These are phyloP conservation scores for Curvularia sp. DNA, from an alignment of 2,329 filamentous ascomycete genomes.

Conservation along the genomic window DNA sequence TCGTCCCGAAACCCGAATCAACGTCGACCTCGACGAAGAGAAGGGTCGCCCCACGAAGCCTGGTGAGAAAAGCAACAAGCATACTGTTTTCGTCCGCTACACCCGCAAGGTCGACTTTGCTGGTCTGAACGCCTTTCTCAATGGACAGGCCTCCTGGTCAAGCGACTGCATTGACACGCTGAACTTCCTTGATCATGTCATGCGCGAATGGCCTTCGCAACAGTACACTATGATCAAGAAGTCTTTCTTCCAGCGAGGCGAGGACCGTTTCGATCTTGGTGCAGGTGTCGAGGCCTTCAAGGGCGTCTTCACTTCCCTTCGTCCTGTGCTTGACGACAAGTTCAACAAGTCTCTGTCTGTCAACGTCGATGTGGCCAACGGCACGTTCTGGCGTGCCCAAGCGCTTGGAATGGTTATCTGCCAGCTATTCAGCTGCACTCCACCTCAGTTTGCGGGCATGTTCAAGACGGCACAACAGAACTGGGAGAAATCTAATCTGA, in stretches of 20 bases:
- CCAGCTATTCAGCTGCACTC: slow-evolving; percentile 38
- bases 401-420: slow-evolving; percentile 46
- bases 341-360: slow-evolving; percentile 71
- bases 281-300: slow-evolving; percentile 79
- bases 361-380: slow-evolving; percentile 91
- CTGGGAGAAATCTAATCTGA: slow-evolving; percentile 37
- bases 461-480: slow-evolving; percentile 32
- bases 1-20: slow-evolving; percentile 51
- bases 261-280: slow-evolving; percentile 62
- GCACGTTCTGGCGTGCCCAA: slow-evolving; percentile 76
- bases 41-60: slow-evolving; percentile 43
- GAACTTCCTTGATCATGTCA: slow-evolving; percentile 88
- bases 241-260: slow-evolving; percentile 74
- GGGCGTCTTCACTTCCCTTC: slow-evolving; percentile 85
- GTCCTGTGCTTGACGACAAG: slow-evolving; percentile 66
- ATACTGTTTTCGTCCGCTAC: slow-evolving; percentile 67
- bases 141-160: slow-evolving; percentile 56
- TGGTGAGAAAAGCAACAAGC: slow-evolving; percentile 54
- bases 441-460: slow-evolving; percentile 23
- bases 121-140: slow-evolving; percentile 70
- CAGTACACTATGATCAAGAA: slow-evolving; percentile 76
- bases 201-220: slow-evolving; percentile 79
- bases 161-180: slow-evolving; percentile 77
- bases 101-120: slow-evolving; percentile 74
- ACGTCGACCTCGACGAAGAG: slow-evolving; percentile 76